phyloP scores from a whole-genome alignment of 108 stramenopile species.

The Nitzschia sp. region DNA sequence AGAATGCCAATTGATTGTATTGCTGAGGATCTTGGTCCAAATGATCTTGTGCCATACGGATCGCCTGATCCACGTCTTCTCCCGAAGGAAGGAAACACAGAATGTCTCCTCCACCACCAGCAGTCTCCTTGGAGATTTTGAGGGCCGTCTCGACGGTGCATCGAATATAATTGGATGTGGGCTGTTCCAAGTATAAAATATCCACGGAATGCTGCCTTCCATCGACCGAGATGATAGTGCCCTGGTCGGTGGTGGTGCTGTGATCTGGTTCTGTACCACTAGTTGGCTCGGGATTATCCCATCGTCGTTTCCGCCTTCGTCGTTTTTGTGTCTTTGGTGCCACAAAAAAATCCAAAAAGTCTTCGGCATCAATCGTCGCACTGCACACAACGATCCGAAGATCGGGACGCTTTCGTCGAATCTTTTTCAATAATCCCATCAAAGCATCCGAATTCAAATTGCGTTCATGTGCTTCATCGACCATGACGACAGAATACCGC shows the following conservation, averaged over 20 bases:
- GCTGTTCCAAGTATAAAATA: slow-evolving; percentile 74
- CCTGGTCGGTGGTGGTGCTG: slow-evolving; percentile 24
- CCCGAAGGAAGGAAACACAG: slow-evolving; percentile 93
- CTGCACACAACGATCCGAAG: slow-evolving; percentile 94
- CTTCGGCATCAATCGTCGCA: slow-evolving; percentile 95
- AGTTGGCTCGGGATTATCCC: slow-evolving; percentile 28
- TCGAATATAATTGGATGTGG: slow-evolving; percentile 78
- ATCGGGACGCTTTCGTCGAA: slow-evolving; percentile 70
- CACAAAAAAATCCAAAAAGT: slow-evolving; percentile 91
- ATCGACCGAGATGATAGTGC: slow-evolving; percentile 84
- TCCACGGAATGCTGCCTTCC: slow-evolving; percentile 88
- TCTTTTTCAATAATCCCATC: slow-evolving; percentile 88
- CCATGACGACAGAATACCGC: slow-evolving; percentile 91
- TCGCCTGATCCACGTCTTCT: slow-evolving; percentile 89
- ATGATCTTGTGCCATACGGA: slow-evolving; percentile 72
- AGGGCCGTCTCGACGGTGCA: slow-evolving; percentile 81
- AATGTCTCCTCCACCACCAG: slow-evolving; percentile 74
- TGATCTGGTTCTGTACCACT: slow-evolving; percentile 4
- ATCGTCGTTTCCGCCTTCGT: slow-evolving; percentile 25
- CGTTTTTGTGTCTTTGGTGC: slow-evolving; percentile 13
- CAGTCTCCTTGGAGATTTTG: slow-evolving; percentile 33
- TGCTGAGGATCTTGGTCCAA: slow-evolving; percentile 24
- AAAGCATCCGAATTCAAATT: slow-evolving; percentile 89
- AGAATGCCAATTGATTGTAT: slow-evolving; percentile 39
- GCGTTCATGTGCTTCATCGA: slow-evolving; percentile 97